phyloP scores from a whole-genome alignment of 345 rosid genomes.

The Hypericum perforatum region DNA sequence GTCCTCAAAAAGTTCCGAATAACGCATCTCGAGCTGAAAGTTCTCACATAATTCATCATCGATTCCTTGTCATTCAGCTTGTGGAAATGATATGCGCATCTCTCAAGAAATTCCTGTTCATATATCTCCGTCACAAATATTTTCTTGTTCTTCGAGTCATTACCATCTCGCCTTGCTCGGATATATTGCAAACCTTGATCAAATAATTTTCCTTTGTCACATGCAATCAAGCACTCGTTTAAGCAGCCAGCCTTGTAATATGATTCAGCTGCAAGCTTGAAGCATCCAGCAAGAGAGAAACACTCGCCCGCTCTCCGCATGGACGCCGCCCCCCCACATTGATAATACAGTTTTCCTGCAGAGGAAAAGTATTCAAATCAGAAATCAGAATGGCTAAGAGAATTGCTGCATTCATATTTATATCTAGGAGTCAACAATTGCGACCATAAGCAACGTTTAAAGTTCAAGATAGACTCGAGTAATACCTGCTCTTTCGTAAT shows the following conservation, averaged over 20 bases:
- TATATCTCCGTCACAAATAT: constrained; percentile 15
- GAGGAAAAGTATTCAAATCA: not conserved
- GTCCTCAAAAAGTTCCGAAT: constrained; percentile 18
- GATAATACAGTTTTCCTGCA: constrained; percentile 33
- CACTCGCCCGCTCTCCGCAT: constrained; percentile 38
- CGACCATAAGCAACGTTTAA: too few relatives aligned
- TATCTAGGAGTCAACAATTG: too few relatives aligned
- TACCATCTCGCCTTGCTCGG: constrained; percentile 20
- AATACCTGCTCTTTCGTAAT: constrained; percentile 35
- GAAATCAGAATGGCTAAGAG: not conserved
- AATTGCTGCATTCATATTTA: too few relatives aligned
- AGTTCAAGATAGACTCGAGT: constrained; percentile 2
- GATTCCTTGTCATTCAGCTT: constrained; percentile 14
- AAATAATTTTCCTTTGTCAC: constrained; percentile 30
- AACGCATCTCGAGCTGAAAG: constrained; percentile 19
- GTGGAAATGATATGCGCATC: constrained; percentile 28
- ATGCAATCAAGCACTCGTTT: constrained; percentile 27
- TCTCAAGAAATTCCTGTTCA: constrained; percentile 29
- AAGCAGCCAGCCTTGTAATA: constrained; percentile 26
- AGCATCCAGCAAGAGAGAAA: constrained; percentile 25
- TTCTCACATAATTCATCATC: constrained; percentile 30
- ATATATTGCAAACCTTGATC: constrained; percentile 31
- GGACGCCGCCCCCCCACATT: constrained; percentile 28
- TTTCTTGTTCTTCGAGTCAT: not conserved
- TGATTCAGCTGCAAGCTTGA: constrained; percentile 27